Conservation (phyloP, 305 asterid genomes). For the Rubia peregrina region DNA sequence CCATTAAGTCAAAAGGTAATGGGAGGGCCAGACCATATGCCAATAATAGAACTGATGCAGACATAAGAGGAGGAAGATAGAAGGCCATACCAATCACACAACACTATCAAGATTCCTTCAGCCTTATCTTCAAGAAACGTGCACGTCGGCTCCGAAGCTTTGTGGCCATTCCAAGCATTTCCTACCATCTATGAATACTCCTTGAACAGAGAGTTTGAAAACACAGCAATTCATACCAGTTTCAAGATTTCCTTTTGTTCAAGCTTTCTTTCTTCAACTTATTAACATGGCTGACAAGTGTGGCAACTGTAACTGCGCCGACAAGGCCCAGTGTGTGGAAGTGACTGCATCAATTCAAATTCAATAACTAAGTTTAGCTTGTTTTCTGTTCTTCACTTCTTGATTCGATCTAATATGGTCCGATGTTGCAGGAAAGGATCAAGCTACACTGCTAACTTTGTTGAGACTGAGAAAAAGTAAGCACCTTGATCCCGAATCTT, state of each 20-base stretch:
- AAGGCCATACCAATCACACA: neutral
- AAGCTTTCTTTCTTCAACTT: neutral
- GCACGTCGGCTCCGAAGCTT: neutral
- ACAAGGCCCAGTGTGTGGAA: constrained; percentile 44
- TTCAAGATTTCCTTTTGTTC: constrained; percentile 1
- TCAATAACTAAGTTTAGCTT: neutral
- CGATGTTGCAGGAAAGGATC: constrained; percentile 55
- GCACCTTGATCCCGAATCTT: neutral
- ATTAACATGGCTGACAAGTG: constrained; percentile 52
- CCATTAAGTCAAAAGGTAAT: neutral
- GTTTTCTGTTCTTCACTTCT: neutral
- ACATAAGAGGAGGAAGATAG: neutral
- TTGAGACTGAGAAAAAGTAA: constrained; percentile 47
- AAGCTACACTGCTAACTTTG: constrained; percentile 29
- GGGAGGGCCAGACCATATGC: neutral
- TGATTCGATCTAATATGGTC: neutral
- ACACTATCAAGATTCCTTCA: neutral
- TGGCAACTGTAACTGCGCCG: constrained; percentile 43
- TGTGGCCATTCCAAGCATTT: neutral
- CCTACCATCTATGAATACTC: neutral
- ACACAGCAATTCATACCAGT: constrained; percentile 15
- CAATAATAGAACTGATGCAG: neutral
- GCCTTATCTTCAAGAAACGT: neutral
- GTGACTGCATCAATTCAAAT: constrained; percentile 12
- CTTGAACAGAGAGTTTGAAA: constrained; percentile 1